phyloP scores from a whole-genome alignment of 1,139 yeast species.

The Saccharomyces hybrid region DNA sequence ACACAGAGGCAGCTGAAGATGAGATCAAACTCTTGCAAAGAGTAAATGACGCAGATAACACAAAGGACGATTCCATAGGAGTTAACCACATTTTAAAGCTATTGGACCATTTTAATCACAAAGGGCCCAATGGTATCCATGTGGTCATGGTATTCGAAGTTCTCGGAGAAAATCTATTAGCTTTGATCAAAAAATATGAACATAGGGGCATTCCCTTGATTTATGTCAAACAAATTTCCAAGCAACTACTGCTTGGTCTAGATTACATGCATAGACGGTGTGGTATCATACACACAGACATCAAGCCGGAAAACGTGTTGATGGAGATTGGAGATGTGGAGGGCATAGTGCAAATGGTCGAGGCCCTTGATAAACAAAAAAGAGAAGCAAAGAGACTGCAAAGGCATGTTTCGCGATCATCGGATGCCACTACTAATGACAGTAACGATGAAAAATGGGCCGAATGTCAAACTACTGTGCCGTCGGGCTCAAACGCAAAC shows the following conservation, averaged over 20 bases:
- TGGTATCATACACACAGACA: constrained; percentile 77
- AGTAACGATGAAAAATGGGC: background rate
- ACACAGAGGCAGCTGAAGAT: constrained; percentile 70
- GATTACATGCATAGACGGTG: constrained; percentile 67
- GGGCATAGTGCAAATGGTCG: constrained; percentile 54
- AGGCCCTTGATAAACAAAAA: constrained; percentile 44
- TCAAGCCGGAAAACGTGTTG: constrained; percentile 71
- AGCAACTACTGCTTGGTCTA: constrained; percentile 57
- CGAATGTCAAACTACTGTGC: background rate
- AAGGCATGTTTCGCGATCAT: constrained; percentile 24
- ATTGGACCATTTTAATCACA: constrained; percentile 58
- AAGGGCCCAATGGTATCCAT: constrained; percentile 71
- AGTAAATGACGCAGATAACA: constrained; percentile 10
- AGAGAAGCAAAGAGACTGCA: constrained; percentile 38
- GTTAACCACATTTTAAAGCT: constrained; percentile 57
- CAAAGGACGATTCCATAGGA: constrained; percentile 36
- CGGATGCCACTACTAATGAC: background rate
- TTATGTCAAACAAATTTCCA: constrained; percentile 67
- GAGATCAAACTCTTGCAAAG: constrained; percentile 48
- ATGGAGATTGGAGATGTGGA: constrained; percentile 71
- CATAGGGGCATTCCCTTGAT: constrained; percentile 65
- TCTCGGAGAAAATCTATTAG: constrained; percentile 67
- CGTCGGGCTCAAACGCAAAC: background rate
- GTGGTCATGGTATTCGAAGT: constrained; percentile 78
- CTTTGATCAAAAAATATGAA: constrained; percentile 52